These are phyloP conservation scores for Dictyostelium citrinum DNA, from an alignment of 78 protist species.

Conservation along the genomic window DNA sequence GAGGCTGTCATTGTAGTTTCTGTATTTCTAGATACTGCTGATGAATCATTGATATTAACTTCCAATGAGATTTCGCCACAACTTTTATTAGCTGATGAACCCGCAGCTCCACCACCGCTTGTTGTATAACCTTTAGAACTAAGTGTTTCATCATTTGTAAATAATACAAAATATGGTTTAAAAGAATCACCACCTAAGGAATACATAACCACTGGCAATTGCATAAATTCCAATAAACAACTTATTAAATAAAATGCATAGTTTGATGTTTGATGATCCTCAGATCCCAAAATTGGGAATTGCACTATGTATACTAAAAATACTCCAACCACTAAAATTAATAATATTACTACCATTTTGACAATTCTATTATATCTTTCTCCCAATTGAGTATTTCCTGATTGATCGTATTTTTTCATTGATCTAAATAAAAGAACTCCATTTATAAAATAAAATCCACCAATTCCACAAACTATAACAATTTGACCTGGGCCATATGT, in stretches of 20 bases:
- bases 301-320: background rate
- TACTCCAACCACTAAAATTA: background rate
- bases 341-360: background rate
- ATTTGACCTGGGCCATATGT: background rate
- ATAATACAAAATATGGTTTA: background rate
- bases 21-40: background rate
- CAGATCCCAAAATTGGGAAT: background rate
- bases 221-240: background rate
- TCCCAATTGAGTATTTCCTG: background rate
- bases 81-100: background rate
- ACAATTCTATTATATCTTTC: background rate
- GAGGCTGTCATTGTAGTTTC: background rate
- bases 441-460: background rate
- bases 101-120: background rate
- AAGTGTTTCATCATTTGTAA: background rate
- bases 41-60: background rate
- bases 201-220: background rate
- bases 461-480: background rate
- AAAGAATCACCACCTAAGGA: background rate
- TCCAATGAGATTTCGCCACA: background rate
- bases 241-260: background rate
- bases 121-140: background rate
- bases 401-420: background rate
- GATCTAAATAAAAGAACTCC: background rate
- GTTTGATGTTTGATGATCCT: background rate